phyloP scores from a whole-genome alignment of 192 early-diverging fungal species.

The Chytriomyces sp. region DNA sequence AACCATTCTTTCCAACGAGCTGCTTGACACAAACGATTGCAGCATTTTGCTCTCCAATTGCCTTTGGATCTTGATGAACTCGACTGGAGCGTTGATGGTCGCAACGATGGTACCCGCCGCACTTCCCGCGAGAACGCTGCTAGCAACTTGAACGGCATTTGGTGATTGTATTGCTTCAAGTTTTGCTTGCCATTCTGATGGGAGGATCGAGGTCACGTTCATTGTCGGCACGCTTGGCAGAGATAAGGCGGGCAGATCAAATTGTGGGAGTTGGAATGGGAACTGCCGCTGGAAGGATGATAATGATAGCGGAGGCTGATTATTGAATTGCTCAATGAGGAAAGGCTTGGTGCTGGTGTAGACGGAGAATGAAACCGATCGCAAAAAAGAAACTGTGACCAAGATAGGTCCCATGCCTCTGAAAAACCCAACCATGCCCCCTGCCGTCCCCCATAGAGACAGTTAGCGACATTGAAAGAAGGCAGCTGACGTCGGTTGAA shows the following conservation, averaged over 20 bases:
- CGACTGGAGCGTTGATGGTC: conserved; percentile 57
- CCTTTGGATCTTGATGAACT: conserved; percentile 60
- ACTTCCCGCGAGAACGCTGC: conserved; percentile 40
- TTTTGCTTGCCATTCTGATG: background rate
- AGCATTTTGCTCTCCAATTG: conserved; percentile 42
- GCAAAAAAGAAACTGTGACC: conserved; percentile 82
- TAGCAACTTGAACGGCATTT: background rate
- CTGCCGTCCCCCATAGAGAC: background rate
- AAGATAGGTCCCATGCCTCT: conserved; percentile 83
- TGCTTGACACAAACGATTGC: background rate
- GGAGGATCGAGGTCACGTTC: background rate
- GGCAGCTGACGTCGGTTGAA: background rate
- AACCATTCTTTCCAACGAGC: conserved; percentile 25
- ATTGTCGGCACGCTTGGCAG: background rate
- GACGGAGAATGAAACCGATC: conserved; percentile 88
- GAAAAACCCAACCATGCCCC: conserved; percentile 83
- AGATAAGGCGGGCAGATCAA: background rate
- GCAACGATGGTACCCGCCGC: conserved; percentile 49
- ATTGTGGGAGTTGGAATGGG: background rate
- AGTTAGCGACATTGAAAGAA: background rate
- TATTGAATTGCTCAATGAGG: conserved; percentile 35
- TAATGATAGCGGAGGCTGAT: background rate
- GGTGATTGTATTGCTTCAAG: conserved; percentile 21
- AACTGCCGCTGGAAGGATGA: background rate
- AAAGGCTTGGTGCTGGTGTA: conserved; percentile 76